Evolutionary conservation across 129 eudicot species (phyloP).

Genomic region (Artemisia annua): DNA sequence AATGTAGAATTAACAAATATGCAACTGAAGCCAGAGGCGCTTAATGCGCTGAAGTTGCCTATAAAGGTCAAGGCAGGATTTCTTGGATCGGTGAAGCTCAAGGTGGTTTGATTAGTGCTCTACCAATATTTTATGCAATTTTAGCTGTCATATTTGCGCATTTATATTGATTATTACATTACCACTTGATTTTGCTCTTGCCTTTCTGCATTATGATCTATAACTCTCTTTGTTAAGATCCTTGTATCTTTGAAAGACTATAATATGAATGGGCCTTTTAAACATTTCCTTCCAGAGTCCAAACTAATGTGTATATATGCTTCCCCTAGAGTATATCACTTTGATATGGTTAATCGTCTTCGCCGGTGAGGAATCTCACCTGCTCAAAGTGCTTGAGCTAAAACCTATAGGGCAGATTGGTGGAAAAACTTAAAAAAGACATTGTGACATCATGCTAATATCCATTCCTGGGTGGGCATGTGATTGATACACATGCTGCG

Average conservation of each 20-base stretch:
- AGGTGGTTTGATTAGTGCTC: slow-evolving; percentile 53
- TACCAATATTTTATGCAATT: not conserved
- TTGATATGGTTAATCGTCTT: slow-evolving; percentile 16
- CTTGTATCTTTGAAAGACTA: not conserved
- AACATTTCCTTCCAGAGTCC: not conserved
- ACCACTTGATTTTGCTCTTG: not conserved
- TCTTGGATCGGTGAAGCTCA: slow-evolving; percentile 95
- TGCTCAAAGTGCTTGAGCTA: slow-evolving; percentile 13
- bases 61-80: slow-evolving; percentile 98
- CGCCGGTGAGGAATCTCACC: slow-evolving; percentile 1
- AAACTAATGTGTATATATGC: not conserved
- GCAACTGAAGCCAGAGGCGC: slow-evolving; percentile 99
- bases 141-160: slow-evolving; percentile 6
- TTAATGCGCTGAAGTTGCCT: slow-evolving; percentile 92
- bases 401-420: slow-evolving; percentile 6
- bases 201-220: slow-evolving; percentile 5
- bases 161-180: not conserved
- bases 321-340: slow-evolving; percentile 12
- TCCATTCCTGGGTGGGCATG: slow-evolving; percentile 10
- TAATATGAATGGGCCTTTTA: slow-evolving; percentile 14
- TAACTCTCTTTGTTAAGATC: not conserved
- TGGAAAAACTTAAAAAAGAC: slow-evolving; percentile 9
- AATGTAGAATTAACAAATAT: slow-evolving; percentile 94
- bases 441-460: not conserved
- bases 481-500: slow-evolving; percentile 10